phyloP scores from a whole-genome alignment of 2,329 filamentous ascomycete species.

The Neurospora sp. region DNA sequence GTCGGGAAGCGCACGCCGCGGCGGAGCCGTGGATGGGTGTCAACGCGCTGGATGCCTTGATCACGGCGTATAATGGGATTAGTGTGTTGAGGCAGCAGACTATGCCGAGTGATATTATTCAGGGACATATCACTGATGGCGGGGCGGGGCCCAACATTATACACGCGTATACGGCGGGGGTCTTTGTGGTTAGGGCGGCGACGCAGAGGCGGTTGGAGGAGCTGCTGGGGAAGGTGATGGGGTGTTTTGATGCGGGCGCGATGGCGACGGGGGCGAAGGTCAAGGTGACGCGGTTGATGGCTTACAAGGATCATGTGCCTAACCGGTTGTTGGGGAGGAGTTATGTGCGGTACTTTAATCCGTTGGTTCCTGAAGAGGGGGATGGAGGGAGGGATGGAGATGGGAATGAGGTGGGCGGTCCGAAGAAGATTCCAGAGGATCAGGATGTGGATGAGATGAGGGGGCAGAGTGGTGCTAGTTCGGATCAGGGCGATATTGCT shows the following conservation, averaged over 20 bases:
- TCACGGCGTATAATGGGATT: conserved; percentile 38
- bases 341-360: conserved; percentile 36
- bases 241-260: conserved; percentile 30
- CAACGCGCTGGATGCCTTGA: conserved; percentile 48
- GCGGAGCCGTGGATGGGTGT: conserved; percentile 47
- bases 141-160: conserved; percentile 47
- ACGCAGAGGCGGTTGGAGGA: conserved; percentile 30
- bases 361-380: conserved; percentile 19
- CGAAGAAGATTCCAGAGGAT: conserved; percentile 24
- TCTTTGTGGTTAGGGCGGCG: conserved; percentile 35
- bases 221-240: conserved; percentile 33
- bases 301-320: conserved; percentile 45
- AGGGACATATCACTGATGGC: conserved; percentile 43
- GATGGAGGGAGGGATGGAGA: neutral
- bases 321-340: conserved; percentile 38
- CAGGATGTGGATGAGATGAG: conserved; percentile 31
- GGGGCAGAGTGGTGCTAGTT: conserved; percentile 41
- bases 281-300: conserved; percentile 29
- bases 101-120: conserved; percentile 36
- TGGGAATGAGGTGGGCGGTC: conserved; percentile 4
- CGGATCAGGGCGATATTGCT: conserved; percentile 49
- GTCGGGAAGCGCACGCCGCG: conserved; percentile 46
- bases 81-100: conserved; percentile 47
- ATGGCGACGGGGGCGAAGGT: conserved; percentile 36
- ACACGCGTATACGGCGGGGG: conserved; percentile 35